phyloP scores from a whole-genome alignment of 1,284 basidiomycete species.

The Erythrobasidium hasegawianum region DNA sequence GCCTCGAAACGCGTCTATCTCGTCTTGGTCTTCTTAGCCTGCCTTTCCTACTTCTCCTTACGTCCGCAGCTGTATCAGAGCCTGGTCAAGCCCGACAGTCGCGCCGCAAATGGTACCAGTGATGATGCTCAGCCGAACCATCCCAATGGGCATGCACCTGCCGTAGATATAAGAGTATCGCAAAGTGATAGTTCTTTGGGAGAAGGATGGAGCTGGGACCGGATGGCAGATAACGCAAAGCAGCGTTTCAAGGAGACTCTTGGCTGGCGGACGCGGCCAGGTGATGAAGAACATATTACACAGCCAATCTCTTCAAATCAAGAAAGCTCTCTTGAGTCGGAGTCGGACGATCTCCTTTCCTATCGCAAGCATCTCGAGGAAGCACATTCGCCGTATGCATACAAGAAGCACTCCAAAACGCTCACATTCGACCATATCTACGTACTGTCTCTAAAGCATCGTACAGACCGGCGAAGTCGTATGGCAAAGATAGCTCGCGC shows the following conservation, averaged over 20 bases:
- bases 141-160: no score
- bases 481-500: conserved; percentile 44
- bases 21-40: background rate
- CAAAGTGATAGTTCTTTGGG: no score
- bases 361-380: conserved; percentile 29
- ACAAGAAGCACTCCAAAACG: conserved; percentile 34
- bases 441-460: conserved; percentile 43
- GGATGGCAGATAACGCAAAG: no score
- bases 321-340: background rate
- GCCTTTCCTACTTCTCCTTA: background rate
- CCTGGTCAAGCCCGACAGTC: no score
- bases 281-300: background rate
- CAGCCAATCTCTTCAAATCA: background rate
- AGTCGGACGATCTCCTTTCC: conserved; percentile 1
- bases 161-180: no score
- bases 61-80: background rate
- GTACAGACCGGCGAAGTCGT: conserved; percentile 40
- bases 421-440: conserved; percentile 45
- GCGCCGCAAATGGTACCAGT: no score
- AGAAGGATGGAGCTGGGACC: no score
- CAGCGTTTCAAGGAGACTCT: conserved; percentile 3
- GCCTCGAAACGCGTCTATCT: background rate
- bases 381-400: conserved; percentile 25
- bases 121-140: no score
- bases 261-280: background rate